Percentiles rank a stretch among this genome's conserved stretches.
phyloP scores from a whole-genome alignment of 768 basidiomycete species.

The Kwoniella dejecticola region DNA sequence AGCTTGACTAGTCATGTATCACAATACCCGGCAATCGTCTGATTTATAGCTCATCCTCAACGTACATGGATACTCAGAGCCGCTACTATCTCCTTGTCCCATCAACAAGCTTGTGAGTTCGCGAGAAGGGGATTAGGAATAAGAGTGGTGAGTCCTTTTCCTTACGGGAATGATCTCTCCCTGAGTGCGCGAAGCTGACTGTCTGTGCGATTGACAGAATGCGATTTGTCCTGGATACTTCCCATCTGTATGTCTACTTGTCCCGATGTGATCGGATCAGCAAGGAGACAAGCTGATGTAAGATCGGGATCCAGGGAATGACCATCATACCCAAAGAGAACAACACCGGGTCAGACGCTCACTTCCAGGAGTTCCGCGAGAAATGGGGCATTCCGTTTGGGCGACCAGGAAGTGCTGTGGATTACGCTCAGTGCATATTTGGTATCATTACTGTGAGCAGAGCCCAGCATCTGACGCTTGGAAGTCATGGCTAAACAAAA shows the following conservation, averaged over 20 bases:
- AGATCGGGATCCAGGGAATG: conserved; percentile 29
- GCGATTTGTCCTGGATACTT: conserved; percentile 47
- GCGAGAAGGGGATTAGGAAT: conserved; percentile 39
- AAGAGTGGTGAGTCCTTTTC: conserved; percentile 36
- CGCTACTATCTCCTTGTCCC: conserved; percentile 42
- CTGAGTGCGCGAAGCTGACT: neutral
- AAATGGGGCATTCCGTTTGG: conserved; percentile 48
- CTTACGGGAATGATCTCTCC: no score
- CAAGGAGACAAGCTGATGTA: conserved; percentile 11
- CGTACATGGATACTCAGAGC: conserved; percentile 29
- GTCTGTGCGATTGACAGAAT: conserved; percentile 21
- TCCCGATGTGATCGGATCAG: no score
- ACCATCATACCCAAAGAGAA: conserved; percentile 23
- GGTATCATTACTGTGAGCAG: conserved; percentile 42
- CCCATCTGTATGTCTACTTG: conserved; percentile 43
- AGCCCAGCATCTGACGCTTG: no score
- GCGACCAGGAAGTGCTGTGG: conserved; percentile 42
- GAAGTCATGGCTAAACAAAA: no score
- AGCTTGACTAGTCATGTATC: no score
- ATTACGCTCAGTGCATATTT: conserved; percentile 49
- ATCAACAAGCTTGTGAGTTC: conserved; percentile 47
- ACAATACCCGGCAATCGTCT: no score
- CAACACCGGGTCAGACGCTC: conserved; percentile 16
- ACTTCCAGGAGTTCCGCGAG: conserved; percentile 24
- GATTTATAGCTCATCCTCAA: neutral